Conservation (phyloP, 2,329 filamentous ascomycete genomes). For the Cordyceps militaris region DNA sequence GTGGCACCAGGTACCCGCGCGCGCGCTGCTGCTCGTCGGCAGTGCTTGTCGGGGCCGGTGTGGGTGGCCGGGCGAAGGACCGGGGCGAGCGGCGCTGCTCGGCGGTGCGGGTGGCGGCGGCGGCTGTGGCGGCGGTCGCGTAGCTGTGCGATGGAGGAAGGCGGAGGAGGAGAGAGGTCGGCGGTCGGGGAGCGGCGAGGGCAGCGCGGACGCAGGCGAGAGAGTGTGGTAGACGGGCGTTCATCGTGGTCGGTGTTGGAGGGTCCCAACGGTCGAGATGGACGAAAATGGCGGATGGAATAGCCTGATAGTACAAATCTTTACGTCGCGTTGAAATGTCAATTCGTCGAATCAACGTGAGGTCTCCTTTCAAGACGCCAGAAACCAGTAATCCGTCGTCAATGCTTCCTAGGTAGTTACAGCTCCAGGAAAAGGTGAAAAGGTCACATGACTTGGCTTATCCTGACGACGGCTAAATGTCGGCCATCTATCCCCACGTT, state of each 20-base stretch:
- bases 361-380: not conserved
- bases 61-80: slow-evolving; percentile 21
- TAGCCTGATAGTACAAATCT: not conserved
- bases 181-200: not conserved
- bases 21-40: slow-evolving; percentile 22
- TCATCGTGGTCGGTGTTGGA: not conserved
- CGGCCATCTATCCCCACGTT: slow-evolving; percentile 22
- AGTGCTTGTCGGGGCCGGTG: slow-evolving; percentile 26
- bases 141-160: not conserved
- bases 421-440: slow-evolving; percentile 23
- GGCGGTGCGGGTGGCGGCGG: not conserved
- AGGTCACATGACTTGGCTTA: slow-evolving; percentile 30
- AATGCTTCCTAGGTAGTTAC: not conserved
- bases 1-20: slow-evolving; percentile 51
- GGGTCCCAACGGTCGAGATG: no score
- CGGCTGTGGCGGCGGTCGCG: slow-evolving; percentile 10
- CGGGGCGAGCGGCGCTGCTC: not conserved
- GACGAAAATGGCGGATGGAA: not conserved
- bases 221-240: slow-evolving; percentile 10
- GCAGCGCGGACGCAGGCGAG: slow-evolving; percentile 9
- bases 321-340: not conserved
- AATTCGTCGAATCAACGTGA: not conserved
- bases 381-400: not conserved
- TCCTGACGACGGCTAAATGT: slow-evolving; percentile 25
- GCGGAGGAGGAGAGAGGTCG: not conserved